phyloP scores from a whole-genome alignment of 2,329 filamentous ascomycete species.

The Trichoderma sp. region DNA sequence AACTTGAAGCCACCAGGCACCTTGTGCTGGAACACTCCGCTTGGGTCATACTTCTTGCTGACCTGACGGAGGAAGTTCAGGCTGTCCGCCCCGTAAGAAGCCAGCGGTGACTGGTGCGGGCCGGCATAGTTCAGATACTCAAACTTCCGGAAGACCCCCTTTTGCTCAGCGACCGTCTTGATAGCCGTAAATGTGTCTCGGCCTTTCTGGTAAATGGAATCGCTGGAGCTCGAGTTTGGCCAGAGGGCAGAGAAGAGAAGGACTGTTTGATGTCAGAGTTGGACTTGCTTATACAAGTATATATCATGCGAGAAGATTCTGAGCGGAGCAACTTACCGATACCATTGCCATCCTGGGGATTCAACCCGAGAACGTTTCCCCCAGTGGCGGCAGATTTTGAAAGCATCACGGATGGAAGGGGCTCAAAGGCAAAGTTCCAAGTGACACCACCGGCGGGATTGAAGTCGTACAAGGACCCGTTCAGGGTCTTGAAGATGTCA shows the following conservation, averaged over 20 bases:
- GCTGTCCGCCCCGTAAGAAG: not conserved
- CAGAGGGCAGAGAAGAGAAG: slow-evolving; percentile 6
- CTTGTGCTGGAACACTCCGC: slow-evolving; percentile 33
- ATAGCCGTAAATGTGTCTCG: not conserved
- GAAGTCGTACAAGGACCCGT: not conserved
- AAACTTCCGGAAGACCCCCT: not conserved
- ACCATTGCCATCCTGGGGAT: not conserved
- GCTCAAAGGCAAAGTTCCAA: slow-evolving; percentile 11
- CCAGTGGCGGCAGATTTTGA: not conserved
- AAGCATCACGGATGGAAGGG: slow-evolving; percentile 7
- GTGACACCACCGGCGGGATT: not conserved
- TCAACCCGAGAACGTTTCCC: not conserved
- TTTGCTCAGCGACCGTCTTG: not conserved
- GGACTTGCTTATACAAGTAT: not conserved
- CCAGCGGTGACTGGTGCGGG: not conserved
- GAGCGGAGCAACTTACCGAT: not conserved
- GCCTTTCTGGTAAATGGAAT: not conserved
- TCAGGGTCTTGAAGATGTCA: slow-evolving; percentile 4
- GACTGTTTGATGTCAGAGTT: not conserved
- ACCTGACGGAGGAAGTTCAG: slow-evolving; percentile 19
- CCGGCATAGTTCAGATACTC: slow-evolving; percentile 12
- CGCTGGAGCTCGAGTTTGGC: slow-evolving; percentile 1
- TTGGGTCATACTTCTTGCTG: slow-evolving; percentile 34
- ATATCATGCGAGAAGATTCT: not conserved
- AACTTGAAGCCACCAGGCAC: slow-evolving; percentile 38